Base-by-base conservation (phyloP, 1,284 basidiomycete species). In the Leccinum fuscescens region DNA sequence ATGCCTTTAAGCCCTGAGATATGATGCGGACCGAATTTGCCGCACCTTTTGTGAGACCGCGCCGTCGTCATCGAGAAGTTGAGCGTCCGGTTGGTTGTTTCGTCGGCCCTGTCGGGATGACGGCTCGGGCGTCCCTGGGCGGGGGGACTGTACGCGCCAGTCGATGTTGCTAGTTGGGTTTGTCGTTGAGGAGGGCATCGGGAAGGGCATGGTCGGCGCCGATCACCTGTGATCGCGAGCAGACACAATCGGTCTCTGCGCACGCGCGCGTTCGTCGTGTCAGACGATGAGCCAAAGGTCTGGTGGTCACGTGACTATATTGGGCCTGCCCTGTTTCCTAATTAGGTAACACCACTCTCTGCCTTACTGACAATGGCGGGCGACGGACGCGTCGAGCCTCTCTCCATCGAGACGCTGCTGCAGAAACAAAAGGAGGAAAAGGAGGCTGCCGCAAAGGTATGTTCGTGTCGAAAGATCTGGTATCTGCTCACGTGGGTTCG, bases 371-470 rank as follows among this genome's bases (percentile, higher is more conserved):
- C 35, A 82, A 82, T 80, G 79, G 64, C 76, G 51, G 37, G 39
- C 46, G 65, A 58, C 39, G 65, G 67, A 22, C 74, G 74, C 62
- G 66, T 81, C 52, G 84, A 89, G 72, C 90, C 91, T 2, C 77
- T 93, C 51, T 93, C 91, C 8, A 93, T 96, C 64, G 93, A 96
- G 72, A 83, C 86, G 49, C 78, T 97, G 61, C 80, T 98, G 14
- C 86, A 90, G 67, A 91, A 90, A 75, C 95, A 98, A 77, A 88
- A 85, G 65, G 84, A 82, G 46, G 94, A 96, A 72, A 93, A 89
- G 69, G 94, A 96, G 66, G 91, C 90, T 2, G 91, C 94, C 56
- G 79, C 93, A 56, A 96, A 94, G 83, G 94, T 93, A 64, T 37
- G 62, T 56, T 29, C 20, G 1, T 51, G 22, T 35, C n/a, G 12